Base-by-base conservation (phyloP, 257 asterid species). In the Solanum pinnatisectum region DNA sequence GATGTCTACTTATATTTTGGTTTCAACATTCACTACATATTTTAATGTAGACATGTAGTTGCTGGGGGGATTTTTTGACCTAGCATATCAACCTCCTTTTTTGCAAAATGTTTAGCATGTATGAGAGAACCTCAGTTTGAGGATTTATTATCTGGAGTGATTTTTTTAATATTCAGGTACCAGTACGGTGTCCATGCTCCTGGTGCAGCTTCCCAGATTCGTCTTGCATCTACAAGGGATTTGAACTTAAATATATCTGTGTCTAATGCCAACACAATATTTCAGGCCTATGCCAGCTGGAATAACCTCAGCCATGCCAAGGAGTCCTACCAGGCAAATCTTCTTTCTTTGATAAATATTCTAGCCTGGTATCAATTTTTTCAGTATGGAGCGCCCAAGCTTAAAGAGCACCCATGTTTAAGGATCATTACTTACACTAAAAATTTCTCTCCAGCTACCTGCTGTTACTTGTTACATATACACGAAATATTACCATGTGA, bases 251-350 rank as follows among this genome's bases (percentile, higher is more conserved):
- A 96, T 89, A 94, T 97, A 83, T 95, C 99, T 37, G 95, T 94
- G 46, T 97, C 98, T 84, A 96, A 97, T 93, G 93, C 94, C 89
- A 97, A 97, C 92, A 96, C 93, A 94, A 91, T 96, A 81, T 93
- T 95, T 90, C 98, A 96, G 94, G 99, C 99, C 74, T 97, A 95
- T 92, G 95, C 98, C 74, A 97, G 99, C 95, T 97, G 99, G 99
- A 94, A 89, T 89, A 96, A 94, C 84, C 98, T 95, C 87, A 90
- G 92, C 90, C 90, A 88, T 85, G 93, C 89, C 89, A 92, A 92
- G 73, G 98, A 92, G 83, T 89, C 96, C 85, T 67, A 56, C 87
- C 90, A 83, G 95, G 95, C 93, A 88, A 89, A 35, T 85, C 36
- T 89, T 88, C 85, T 88, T 89, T 30, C 79, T 89, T 89, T 83